Evolutionary conservation across 441 rosid genomes (phyloP).

Genomic region (Pelargonium fulgidum): DNA sequence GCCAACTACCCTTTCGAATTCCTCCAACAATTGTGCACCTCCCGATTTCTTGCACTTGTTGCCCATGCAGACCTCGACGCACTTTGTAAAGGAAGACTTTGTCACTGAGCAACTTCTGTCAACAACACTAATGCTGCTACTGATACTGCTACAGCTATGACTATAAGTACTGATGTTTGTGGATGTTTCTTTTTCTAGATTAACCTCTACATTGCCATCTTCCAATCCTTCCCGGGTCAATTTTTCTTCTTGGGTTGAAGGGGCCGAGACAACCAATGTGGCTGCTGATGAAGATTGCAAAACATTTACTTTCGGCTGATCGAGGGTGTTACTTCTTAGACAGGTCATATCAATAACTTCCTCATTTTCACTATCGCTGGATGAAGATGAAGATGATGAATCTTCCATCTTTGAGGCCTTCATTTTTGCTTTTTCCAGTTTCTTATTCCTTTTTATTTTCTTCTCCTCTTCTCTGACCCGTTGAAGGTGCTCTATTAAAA

Average conservation of each 20-base stretch:
- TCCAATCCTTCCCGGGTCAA: not conserved
- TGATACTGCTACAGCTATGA: not conserved
- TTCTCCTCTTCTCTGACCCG: slow-evolving; percentile 54
- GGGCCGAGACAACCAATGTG: not conserved
- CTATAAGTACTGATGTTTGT: not conserved
- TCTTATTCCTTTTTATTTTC: slow-evolving; percentile 42
- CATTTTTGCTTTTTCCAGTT: slow-evolving; percentile 40
- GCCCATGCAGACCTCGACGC: slow-evolving; percentile 76
- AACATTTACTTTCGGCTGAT: slow-evolving; percentile 12
- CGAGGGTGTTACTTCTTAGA: slow-evolving; percentile 21
- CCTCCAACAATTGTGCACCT: slow-evolving; percentile 45
- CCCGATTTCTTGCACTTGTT: slow-evolving; percentile 68
- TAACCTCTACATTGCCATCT: slow-evolving; percentile 6
- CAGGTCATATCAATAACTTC: slow-evolving; percentile 40
- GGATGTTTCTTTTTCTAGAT: slow-evolving; percentile 6
- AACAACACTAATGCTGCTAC: not conserved
- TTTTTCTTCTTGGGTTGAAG: not conserved
- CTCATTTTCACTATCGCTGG: slow-evolving; percentile 45
- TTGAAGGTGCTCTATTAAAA: slow-evolving; percentile 40
- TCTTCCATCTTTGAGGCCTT: slow-evolving; percentile 31
- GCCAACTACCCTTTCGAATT: slow-evolving; percentile 44
- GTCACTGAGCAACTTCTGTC: not conserved
- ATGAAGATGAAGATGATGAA: slow-evolving; percentile 37
- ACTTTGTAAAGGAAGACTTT: slow-evolving; percentile 14
- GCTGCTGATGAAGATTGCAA: slow-evolving; percentile 10